A percentile compares a stretch with the other conserved stretches of the same genome.
These are phyloP conservation scores for Phytophthora citricola DNA, from an alignment of 352 stramenopile genomes.

Conservation along the genomic window DNA sequence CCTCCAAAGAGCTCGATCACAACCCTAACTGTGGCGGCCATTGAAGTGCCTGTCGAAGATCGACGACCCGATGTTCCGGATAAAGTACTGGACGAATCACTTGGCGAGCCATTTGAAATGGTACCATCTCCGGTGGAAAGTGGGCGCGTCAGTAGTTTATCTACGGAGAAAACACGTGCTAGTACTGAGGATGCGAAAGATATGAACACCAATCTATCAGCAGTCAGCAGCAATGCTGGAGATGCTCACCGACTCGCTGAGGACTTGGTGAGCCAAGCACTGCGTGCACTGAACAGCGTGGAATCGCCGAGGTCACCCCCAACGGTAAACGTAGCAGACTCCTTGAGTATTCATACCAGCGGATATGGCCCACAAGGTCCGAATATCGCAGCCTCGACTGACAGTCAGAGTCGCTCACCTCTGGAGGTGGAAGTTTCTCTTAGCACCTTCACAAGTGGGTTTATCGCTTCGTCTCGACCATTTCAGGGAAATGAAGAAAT, in stretches of 20 bases:
- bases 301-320: slow-evolving; percentile 20
- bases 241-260: slow-evolving; percentile 11
- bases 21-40: not conserved
- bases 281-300: slow-evolving; percentile 41
- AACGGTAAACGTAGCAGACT: slow-evolving; percentile 13
- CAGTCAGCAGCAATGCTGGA: not conserved
- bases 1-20: not conserved
- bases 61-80: not conserved
- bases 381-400: not conserved
- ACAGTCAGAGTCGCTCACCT: not conserved
- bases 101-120: slow-evolving; percentile 2
- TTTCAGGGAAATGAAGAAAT: not conserved
- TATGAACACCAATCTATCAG: not conserved
- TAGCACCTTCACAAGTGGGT: slow-evolving; percentile 55
- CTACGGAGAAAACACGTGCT: not conserved
- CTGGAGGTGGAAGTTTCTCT: slow-evolving; percentile 41
- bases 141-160: not conserved
- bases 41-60: not conserved
- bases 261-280: slow-evolving; percentile 35
- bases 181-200: not conserved
- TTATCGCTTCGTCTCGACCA: slow-evolving; percentile 13
- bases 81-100: slow-evolving; percentile 1
- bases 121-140: not conserved
- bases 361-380: slow-evolving; percentile 5
- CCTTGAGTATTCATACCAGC: slow-evolving; percentile 20